Percentiles rank a stretch among this genome's conserved stretches.
Evolutionary conservation across 1,284 basidiomycete species (phyloP).

Genomic region (Boletus smithii): DNA sequence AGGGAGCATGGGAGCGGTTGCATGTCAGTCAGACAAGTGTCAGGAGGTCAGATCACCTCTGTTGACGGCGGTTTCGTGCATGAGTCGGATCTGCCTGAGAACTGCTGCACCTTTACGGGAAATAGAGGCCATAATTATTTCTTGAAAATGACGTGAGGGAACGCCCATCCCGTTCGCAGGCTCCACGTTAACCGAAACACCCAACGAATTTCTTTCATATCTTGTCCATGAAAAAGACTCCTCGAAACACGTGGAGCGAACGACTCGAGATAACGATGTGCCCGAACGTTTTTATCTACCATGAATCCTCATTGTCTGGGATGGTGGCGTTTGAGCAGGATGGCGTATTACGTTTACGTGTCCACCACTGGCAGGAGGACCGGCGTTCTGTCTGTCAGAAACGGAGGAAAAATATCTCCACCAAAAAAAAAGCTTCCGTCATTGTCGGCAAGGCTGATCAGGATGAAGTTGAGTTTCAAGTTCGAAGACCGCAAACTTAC

Average conservation of each 20-base stretch:
- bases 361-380: background rate
- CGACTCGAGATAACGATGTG: conserved; percentile 9
- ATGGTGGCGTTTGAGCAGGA: conserved; percentile 8
- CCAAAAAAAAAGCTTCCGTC: conserved; percentile 25
- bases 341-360: conserved; percentile 23
- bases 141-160: conserved; percentile 23
- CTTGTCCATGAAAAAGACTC: background rate
- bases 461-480: conserved; percentile 34
- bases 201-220: background rate
- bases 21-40: conserved; percentile 21
- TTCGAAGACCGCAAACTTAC: conserved; percentile 34
- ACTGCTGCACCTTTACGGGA: conserved; percentile 16
- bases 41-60: conserved; percentile 17
- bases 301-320: too few relatives aligned
- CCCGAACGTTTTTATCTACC: too few relatives aligned
- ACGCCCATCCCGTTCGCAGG: background rate
- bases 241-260: conserved; percentile 14
- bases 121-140: conserved; percentile 10
- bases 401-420: conserved; percentile 17
- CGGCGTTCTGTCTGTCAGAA: background rate
- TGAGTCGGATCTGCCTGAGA: conserved; percentile 35
- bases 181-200: conserved; percentile 22
- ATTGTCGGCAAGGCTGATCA: conserved; percentile 33
- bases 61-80: conserved; percentile 15
- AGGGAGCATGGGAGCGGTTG: conserved; percentile 14